A percentile compares a stretch with the other conserved stretches of the same genome.
These are phyloP conservation scores for Xanthoceras sorbifolium DNA, from an alignment of 345 rosid species.

Conservation along the genomic window DNA sequence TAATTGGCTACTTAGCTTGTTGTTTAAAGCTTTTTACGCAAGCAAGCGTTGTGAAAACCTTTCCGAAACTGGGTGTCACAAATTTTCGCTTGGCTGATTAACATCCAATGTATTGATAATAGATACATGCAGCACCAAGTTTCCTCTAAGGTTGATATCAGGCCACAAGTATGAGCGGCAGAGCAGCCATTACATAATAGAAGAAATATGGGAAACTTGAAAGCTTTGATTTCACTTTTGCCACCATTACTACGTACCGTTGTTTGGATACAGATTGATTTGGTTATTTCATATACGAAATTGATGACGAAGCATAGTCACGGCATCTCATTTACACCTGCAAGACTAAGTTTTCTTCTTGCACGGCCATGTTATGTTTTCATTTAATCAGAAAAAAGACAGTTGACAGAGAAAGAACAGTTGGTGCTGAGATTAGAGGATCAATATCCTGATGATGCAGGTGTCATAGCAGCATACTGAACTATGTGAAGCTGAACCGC, in stretches of 20 bases:
- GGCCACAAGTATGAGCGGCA: too few species aligned
- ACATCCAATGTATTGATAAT: too few species aligned
- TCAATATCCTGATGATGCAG: constrained; percentile 42
- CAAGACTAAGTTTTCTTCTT: neutral
- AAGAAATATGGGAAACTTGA: too few species aligned
- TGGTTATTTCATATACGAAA: neutral
- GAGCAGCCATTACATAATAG: too few species aligned
- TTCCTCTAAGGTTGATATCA: neutral
- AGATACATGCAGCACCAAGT: too few species aligned
- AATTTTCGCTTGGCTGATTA: too few species aligned
- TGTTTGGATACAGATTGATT: neutral
- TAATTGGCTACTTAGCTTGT: too few species aligned
- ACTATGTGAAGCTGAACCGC: constrained; percentile 40
- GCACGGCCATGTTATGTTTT: neutral
- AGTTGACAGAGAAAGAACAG: constrained; percentile 42
- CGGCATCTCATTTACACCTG: neutral
- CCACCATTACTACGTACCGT: too few species aligned
- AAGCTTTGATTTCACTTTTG: too few species aligned
- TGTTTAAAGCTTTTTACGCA: too few species aligned
- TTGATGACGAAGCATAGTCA: neutral
- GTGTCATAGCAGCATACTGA: constrained; percentile 40
- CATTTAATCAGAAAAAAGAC: constrained; percentile 29
- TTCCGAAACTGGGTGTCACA: too few species aligned
- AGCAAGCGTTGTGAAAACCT: too few species aligned
- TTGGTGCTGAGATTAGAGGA: constrained; percentile 40